Percentiles rank a stretch among this genome's conserved stretches.
These are phyloP conservation scores for Neurospora sp. DNA, from an alignment of 495 filamentous ascomycete genomes.

Conservation along the genomic window DNA sequence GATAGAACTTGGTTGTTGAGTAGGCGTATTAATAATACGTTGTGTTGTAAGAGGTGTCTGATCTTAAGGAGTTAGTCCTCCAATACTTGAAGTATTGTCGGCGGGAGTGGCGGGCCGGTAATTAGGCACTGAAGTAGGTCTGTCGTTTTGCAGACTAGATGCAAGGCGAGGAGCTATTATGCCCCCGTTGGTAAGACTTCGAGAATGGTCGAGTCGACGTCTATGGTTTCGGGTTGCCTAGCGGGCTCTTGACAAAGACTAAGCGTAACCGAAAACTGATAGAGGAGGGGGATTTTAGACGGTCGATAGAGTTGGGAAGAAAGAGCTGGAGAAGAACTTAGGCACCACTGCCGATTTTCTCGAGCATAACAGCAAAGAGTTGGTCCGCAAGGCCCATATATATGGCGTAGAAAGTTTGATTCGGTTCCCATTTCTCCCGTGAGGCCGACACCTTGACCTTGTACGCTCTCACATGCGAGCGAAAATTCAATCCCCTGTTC, in stretches of 20 bases:
- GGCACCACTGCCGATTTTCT: neutral
- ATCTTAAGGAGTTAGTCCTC: too few species aligned
- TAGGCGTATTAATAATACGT: too few species aligned
- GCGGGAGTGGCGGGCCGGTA: too few species aligned
- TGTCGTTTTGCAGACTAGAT: too few species aligned
- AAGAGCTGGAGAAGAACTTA: neutral
- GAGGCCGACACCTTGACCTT: too few species aligned
- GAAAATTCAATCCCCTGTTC: neutral
- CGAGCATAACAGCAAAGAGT: neutral
- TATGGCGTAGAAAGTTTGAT: neutral
- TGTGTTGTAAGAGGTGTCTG: too few species aligned
- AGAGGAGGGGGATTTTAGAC: neutral
- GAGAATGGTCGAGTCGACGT: neutral
- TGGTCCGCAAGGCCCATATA: fast-evolving
- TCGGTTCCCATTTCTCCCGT: too few species aligned
- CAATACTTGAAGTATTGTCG: too few species aligned
- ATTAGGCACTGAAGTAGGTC: too few species aligned
- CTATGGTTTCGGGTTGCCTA: neutral
- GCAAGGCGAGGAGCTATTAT: too few species aligned
- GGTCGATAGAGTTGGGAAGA: neutral
- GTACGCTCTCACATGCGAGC: too few species aligned
- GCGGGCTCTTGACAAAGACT: neutral
- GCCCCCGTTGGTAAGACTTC: neutral
- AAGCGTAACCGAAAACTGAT: neutral
- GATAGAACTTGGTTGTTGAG: too few species aligned